Evolutionary conservation across 164 flowering plant genomes (phyloP), one percentile per base, ranked within the genome.

Genomic region (Chimonanthus praecox): DNA sequence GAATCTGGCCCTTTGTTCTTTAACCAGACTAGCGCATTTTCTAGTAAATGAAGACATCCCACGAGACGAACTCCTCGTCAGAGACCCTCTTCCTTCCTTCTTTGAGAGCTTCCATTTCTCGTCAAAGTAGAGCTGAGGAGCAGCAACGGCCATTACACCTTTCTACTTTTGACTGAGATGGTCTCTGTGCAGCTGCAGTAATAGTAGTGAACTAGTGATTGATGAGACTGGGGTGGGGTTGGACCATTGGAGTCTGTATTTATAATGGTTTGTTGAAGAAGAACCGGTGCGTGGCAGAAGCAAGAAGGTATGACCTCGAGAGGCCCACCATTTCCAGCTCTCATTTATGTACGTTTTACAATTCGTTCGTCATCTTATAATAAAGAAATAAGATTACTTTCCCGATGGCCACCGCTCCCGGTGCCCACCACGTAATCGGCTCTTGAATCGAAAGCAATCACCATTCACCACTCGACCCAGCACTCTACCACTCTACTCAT

Each of bases 21-120:
- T 81, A 7, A 81, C 81, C 51, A 81, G 65, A 8, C 69, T 67
- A 1, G 83, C 76, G 71, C 83, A 81, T 67, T 76, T 81, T 50
- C 79, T 73, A 3, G 75, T 73, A 43, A 81, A 80, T 7, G 82
- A 75, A 58, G 67, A 73, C 46, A 79, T 70, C 33, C 70, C 69
- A 3, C 68, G 44, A 20, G 66, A 80, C 7, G 85, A 75, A 45
- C 64, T 80, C 71, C 77, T 82, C 71, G 80, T 73, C 13, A 80
- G 54, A 62, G 85, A 54, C 47, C 79, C 80, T 6, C 84, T 79
- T n/a, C 82, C 84, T 69, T 85, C 86, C 64, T 90, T 90, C 84
- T 85, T 90, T 6, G 96, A 87, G 9, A 87, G 72, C 79, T 86
- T 89, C 91, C 91, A 89, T 70, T 91, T 89, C 67, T 87, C 91